Evolutionary conservation across 176 grass and related monocot species (phyloP), one percentile per base, ranked within the genome.

Genomic region (Hordeum marinum): DNA sequence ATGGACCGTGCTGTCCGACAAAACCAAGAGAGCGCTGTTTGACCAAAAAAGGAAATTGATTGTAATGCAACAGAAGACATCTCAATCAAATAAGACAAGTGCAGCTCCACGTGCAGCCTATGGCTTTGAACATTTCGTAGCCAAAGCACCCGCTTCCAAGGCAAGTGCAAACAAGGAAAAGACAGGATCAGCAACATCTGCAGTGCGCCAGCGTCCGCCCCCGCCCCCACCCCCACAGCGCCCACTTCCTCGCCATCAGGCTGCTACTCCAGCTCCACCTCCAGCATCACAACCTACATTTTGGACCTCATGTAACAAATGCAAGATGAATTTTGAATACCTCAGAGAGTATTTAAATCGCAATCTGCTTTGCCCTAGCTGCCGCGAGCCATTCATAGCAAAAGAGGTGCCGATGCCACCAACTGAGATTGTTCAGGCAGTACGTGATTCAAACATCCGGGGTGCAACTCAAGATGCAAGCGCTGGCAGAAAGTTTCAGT

Each of bases 281-380:
- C 82, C 62, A 24, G 26, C 77, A 59, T 17, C 39, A 11, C 41
- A 26, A 12, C 3, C 14, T 63, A 88, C 86, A 65, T 91, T 88
- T 73, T 91, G 90, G 90, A 91, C 86, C 4, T 88, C 86, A 59
- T 91, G 90, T 46, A 73, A 83, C 66, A 77, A 58, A 54, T 88
- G 90, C 64, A 73, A 85, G 78, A 85, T 85, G 90, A 75, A 91
- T 25, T 88, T 85, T 79, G 90, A 88, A 72, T 88, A 85, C 32
- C 40, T 66, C 34, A 85, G 18, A 54, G 9, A 74, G 13, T 79
- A 85, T 61, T 36, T 91, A 66, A 85, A 88, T 62, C 78, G 74
- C 36, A 82, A 68, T 61, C 82, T 91, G 66, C 64, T 85, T 4
- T 91, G 86, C 35, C 72, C 64, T 34, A 58, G 21, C n/a, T 91